Conservation (phyloP, 768 basidiomycete species). For the Mrakia frigida region DNA sequence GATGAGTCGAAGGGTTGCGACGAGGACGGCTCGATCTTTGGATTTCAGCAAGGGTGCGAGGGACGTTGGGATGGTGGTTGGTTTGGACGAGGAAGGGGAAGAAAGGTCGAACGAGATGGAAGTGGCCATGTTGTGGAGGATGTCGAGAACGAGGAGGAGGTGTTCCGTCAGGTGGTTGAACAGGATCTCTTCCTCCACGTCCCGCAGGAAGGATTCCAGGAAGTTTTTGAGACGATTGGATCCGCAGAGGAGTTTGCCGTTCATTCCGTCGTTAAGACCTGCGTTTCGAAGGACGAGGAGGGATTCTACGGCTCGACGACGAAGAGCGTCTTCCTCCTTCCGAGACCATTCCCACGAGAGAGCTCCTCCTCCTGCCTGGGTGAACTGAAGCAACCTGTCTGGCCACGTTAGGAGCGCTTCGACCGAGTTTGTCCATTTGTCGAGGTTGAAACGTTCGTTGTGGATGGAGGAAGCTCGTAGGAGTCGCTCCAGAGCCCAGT, state of each 20-base stretch:
- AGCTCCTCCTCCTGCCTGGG: neutral
- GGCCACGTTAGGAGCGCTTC: constrained; percentile 85
- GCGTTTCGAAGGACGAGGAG: constrained; percentile 82
- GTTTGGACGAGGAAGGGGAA: neutral
- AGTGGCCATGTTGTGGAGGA: constrained; percentile 17
- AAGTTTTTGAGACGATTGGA: constrained; percentile 35
- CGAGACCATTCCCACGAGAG: constrained; percentile 4
- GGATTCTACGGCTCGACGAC: constrained; percentile 76
- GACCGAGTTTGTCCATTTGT: constrained; percentile 67
- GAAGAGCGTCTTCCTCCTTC: constrained; percentile 34
- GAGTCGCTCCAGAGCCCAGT: constrained; percentile 84
- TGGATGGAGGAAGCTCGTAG: constrained; percentile 67
- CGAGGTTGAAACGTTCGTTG: constrained; percentile 64
- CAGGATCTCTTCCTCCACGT: constrained; percentile 4
- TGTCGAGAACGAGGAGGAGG: constrained; percentile 27
- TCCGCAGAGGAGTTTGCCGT: constrained; percentile 51
- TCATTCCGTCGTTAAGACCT: constrained; percentile 37
- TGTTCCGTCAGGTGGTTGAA: constrained; percentile 26
- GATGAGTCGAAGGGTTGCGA: constrained; percentile 11
- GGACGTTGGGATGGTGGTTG: neutral
- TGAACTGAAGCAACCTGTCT: constrained; percentile 33
- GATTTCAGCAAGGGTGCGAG: constrained; percentile 16
- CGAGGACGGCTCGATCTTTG: constrained; percentile 28
- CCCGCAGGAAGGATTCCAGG: constrained; percentile 5
- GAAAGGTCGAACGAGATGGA: constrained; percentile 11